Evolutionary conservation across 176 grass and related monocot genomes (phyloP).

Genomic region (Tillandsia fasciculata): DNA sequence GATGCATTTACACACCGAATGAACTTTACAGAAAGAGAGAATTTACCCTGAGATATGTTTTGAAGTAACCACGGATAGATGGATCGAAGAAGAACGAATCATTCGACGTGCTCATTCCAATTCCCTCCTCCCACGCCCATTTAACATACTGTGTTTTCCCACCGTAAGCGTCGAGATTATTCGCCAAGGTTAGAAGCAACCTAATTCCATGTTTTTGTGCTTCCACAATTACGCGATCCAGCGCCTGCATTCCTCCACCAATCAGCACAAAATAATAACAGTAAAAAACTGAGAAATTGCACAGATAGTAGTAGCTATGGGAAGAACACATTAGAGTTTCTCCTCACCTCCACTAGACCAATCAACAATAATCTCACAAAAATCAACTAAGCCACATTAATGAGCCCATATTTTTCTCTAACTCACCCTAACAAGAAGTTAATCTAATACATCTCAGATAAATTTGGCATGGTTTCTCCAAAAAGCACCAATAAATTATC

Average conservation of each 20-base stretch:
- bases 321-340: no score
- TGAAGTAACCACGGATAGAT: slow-evolving; percentile 84
- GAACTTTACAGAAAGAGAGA: not conserved
- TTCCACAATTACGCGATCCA: slow-evolving; percentile 75
- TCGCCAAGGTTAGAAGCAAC: slow-evolving; percentile 61
- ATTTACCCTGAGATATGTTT: slow-evolving; percentile 73
- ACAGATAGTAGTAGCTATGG: no score
- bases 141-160: slow-evolving; percentile 93
- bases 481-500: no score
- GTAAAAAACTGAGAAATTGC: not conserved
- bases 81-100: slow-evolving; percentile 96
- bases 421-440: no score
- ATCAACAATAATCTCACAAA: no score
- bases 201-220: slow-evolving; percentile 55
- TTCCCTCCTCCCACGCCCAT: slow-evolving; percentile 96
- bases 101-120: slow-evolving; percentile 72
- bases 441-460: no score
- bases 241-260: slow-evolving; percentile 26
- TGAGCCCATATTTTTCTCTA: no score
- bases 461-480: no score
- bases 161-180: slow-evolving; percentile 88
- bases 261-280: not conserved
- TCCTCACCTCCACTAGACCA: no score
- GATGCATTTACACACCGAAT: no score
- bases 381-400: no score